These are phyloP conservation scores for Saccharomycopsis sp. DNA, from an alignment of 805 yeast genomes.

Conservation along the genomic window DNA sequence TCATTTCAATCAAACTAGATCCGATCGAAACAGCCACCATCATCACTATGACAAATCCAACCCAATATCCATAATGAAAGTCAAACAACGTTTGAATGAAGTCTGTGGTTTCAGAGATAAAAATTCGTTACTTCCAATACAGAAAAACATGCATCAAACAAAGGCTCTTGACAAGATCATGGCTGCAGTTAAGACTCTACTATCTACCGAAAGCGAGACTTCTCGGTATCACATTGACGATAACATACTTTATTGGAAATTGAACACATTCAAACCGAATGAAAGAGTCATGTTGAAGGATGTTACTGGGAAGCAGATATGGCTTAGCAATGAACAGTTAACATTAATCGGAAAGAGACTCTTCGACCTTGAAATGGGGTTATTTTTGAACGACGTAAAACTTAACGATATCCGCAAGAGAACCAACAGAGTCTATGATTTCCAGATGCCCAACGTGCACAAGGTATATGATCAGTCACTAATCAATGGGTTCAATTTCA, in stretches of 20 bases:
- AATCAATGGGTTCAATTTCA: constrained; percentile 10
- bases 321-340: background rate
- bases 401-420: background rate
- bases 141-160: background rate
- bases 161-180: background rate
- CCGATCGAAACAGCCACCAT: background rate
- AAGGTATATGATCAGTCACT: constrained; percentile 6
- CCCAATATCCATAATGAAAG: background rate
- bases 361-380: background rate
- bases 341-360: background rate
- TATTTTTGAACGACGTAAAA: background rate
- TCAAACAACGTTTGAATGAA: background rate
- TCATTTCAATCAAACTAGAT: background rate
- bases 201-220: background rate
- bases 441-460: constrained; percentile 5
- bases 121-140: background rate
- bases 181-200: background rate
- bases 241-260: background rate
- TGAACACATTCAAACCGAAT: background rate
- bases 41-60: background rate
- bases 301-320: background rate
- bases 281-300: background rate
- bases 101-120: background rate
- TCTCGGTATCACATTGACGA: background rate
- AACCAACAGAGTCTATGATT: constrained; percentile 8